phyloP scores from a whole-genome alignment of 306 rosid species.

The Dicorynia guianensis region DNA sequence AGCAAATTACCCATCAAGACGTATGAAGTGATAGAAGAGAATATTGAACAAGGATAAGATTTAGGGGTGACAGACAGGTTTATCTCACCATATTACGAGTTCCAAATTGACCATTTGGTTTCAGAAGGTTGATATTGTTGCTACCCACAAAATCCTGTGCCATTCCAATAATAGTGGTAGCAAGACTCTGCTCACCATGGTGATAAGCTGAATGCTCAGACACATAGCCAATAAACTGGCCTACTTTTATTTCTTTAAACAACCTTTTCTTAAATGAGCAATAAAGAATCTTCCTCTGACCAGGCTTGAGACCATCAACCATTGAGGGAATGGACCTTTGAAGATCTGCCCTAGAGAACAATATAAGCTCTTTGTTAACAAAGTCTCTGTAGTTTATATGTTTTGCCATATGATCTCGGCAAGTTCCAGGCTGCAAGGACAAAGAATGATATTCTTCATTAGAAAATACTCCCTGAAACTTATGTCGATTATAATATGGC shows the following conservation, averaged over 20 bases:
- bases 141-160: conserved; percentile 96
- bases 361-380: conserved; percentile 90
- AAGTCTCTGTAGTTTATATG: conserved; percentile 88
- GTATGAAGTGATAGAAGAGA: background rate
- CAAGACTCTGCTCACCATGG: conserved; percentile 94
- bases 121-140: conserved; percentile 85
- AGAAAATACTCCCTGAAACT: background rate
- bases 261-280: conserved; percentile 89
- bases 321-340: conserved; percentile 93
- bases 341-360: conserved; percentile 90
- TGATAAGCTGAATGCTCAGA: conserved; percentile 94
- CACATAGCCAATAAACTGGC: conserved; percentile 92
- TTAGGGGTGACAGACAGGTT: background rate
- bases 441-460: background rate
- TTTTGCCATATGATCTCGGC: conserved; percentile 68
- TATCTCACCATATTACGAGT: conserved; percentile 79
- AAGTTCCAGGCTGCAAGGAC: conserved; percentile 83
- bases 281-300: conserved; percentile 91
- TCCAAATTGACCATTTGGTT: conserved; percentile 95
- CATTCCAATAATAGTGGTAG: conserved; percentile 88
- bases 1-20: background rate
- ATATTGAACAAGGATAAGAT: background rate
- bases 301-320: conserved; percentile 98
- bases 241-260: conserved; percentile 87
- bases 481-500: background rate